Percentiles rank a stretch among this genome's conserved stretches.
Conservation (phyloP, 371 early-diverging fungal species). For the Conidiobolus incongruus region DNA sequence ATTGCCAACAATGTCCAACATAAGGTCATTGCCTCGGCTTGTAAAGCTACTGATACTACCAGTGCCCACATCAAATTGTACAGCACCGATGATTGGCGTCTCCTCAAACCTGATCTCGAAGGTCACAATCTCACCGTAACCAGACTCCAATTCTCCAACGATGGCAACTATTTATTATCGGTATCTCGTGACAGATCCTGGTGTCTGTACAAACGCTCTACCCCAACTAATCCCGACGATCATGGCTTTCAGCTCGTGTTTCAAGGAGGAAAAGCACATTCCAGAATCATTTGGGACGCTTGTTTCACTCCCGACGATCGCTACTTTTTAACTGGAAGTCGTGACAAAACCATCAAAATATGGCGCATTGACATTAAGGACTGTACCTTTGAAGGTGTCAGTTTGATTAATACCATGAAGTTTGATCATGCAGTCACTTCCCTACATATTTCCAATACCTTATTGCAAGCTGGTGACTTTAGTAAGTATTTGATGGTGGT, state of each 20-base stretch:
- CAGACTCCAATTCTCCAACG: slow-evolving; percentile 46
- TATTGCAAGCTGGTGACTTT: slow-evolving; percentile 14
- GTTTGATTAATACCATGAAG: slow-evolving; percentile 28
- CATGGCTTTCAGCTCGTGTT: slow-evolving; percentile 20
- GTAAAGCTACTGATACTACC: slow-evolving; percentile 53
- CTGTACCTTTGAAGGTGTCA: background rate
- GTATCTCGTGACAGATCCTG: slow-evolving; percentile 81
- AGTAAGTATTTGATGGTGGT: slow-evolving; percentile 42
- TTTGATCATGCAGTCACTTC: slow-evolving; percentile 55
- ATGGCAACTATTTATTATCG: slow-evolving; percentile 42
- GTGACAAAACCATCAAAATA: slow-evolving; percentile 58
- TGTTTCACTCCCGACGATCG: slow-evolving; percentile 55
- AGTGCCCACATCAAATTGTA: slow-evolving; percentile 59
- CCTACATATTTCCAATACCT: slow-evolving; percentile 41
- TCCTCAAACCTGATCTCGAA: slow-evolving; percentile 24
- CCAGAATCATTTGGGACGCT: slow-evolving; percentile 87
- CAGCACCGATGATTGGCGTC: slow-evolving; percentile 46
- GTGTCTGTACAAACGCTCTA: slow-evolving; percentile 48
- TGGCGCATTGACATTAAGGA: slow-evolving; percentile 3
- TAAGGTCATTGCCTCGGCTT: slow-evolving; percentile 50
- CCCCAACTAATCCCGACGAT: slow-evolving; percentile 11
- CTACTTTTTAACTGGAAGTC: slow-evolving; percentile 73
- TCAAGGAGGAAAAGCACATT: slow-evolving; percentile 51
- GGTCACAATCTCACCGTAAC: slow-evolving; percentile 80
- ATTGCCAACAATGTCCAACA: slow-evolving; percentile 51